Evolutionary conservation across 164 flowering plant genomes (phyloP).

Genomic region (Vitis rotundifolia): DNA sequence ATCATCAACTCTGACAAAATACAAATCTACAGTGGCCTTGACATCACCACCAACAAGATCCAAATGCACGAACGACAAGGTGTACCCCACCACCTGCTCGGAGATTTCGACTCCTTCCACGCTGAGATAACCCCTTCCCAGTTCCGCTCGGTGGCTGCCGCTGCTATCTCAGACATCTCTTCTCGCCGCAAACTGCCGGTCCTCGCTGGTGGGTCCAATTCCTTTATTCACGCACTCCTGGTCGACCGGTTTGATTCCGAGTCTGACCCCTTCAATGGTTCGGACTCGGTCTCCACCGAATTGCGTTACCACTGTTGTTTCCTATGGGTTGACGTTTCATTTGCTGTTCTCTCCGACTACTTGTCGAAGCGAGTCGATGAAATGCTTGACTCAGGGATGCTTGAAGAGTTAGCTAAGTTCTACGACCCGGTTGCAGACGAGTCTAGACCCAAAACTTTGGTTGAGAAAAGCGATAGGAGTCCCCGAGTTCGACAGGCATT

Average conservation of each 20-base stretch:
- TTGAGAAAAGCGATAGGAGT: conserved; percentile 78
- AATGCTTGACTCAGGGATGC: conserved; percentile 82
- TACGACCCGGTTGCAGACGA: conserved; percentile 27
- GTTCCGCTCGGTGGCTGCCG: conserved; percentile 46
- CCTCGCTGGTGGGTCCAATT: conserved; percentile 91
- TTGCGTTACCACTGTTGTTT: conserved; percentile 79
- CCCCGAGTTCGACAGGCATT: conserved; percentile 78
- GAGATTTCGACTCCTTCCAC: conserved; percentile 38
- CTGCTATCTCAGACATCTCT: conserved; percentile 28
- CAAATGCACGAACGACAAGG: conserved; percentile 41
- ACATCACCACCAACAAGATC: conserved; percentile 83
- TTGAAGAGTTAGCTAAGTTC: conserved; percentile 65
- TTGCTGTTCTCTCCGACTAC: conserved; percentile 45
- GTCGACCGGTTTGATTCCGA: conserved; percentile 39
- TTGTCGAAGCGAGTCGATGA: conserved; percentile 72
- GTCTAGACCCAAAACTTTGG: conserved; percentile 22
- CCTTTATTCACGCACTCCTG: conserved; percentile 72
- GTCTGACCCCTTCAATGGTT: conserved; percentile 27
- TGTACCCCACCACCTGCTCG: conserved; percentile 76
- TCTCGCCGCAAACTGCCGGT: conserved; percentile 53
- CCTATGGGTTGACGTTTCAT: conserved; percentile 72
- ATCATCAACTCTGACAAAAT: conserved; percentile 89
- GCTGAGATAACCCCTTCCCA: conserved; percentile 51
- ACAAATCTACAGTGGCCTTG: conserved; percentile 72
- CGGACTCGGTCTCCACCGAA: conserved; percentile 21